A percentile compares a stretch with the other conserved stretches of the same genome.
phyloP scores from a whole-genome alignment of 2,329 filamentous ascomycete species.

The Paraphaeosphaeria minitans region DNA sequence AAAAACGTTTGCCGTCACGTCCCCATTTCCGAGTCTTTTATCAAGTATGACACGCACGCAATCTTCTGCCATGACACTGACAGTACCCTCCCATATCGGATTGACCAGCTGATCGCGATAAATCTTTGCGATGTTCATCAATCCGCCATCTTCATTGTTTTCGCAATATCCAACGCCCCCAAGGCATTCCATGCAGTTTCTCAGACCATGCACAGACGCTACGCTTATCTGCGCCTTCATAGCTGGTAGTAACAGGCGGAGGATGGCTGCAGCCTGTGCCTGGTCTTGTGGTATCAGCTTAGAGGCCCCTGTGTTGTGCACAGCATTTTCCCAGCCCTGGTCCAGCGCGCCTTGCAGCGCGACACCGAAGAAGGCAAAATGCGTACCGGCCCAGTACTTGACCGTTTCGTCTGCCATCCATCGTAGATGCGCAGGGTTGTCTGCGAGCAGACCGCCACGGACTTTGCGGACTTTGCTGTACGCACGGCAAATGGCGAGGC shows the following conservation, averaged over 20 bases:
- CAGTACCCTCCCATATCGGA: constrained; percentile 75
- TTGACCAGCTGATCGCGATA: constrained; percentile 68
- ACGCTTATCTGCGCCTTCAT: constrained; percentile 35
- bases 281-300: constrained; percentile 30
- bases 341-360: constrained; percentile 62
- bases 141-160: constrained; percentile 61
- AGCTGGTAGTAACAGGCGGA: constrained; percentile 33
- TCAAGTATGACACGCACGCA: constrained; percentile 51
- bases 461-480: constrained; percentile 64
- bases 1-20: constrained; percentile 28
- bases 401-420: constrained; percentile 62
- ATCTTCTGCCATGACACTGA: constrained; percentile 68
- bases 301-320: constrained; percentile 25
- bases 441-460: constrained; percentile 53
- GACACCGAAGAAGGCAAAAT: constrained; percentile 60
- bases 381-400: constrained; percentile 62
- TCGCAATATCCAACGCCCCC: constrained; percentile 71
- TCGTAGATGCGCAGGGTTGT: constrained; percentile 62
- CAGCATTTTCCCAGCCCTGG: constrained; percentile 42
- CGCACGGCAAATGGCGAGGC: constrained; percentile 62
- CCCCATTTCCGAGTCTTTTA: constrained; percentile 35
- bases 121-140: constrained; percentile 68
- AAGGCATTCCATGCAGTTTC: constrained; percentile 65
- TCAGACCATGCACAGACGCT: constrained; percentile 53
- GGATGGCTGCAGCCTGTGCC: constrained; percentile 13